Conservation (phyloP, 2,329 filamentous ascomycete species). For the Cladosporium sp. region DNA sequence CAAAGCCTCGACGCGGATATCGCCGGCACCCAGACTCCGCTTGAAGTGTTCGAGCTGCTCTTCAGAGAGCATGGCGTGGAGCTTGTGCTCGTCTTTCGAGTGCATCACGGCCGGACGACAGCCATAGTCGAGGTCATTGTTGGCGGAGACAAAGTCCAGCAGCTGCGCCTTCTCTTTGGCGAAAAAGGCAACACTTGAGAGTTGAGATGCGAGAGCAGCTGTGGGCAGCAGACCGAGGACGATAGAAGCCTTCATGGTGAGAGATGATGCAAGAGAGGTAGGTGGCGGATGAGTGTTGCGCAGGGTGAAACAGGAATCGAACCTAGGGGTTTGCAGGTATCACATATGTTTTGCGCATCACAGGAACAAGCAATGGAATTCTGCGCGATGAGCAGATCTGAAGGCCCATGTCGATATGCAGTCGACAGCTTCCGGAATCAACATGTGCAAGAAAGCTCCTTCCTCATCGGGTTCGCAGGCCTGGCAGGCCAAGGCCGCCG, state of each 20-base stretch:
- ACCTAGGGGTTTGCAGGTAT: not conserved
- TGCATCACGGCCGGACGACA: constrained; percentile 31
- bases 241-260: constrained; percentile 1
- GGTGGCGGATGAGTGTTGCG: not conserved
- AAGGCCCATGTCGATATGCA: no score
- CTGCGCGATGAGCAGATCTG: no score
- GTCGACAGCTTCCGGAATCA: no score
- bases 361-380: not conserved
- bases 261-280: no score
- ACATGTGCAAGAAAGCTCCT: not conserved
- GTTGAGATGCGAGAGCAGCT: not conserved
- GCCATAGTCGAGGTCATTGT: constrained; percentile 34
- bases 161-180: constrained; percentile 23
- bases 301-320: not conserved
- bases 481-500: constrained; percentile 3
- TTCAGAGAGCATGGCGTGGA: constrained; percentile 32
- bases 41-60: constrained; percentile 31
- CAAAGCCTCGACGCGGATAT: constrained; percentile 5
- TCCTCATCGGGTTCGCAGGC: constrained; percentile 10
- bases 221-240: constrained; percentile 4
- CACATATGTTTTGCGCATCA: not conserved
- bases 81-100: constrained; percentile 29
- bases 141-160: constrained; percentile 29
- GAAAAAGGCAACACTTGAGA: constrained; percentile 9
- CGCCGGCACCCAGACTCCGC: constrained; percentile 20